Conservation (phyloP, 2,329 filamentous ascomycete genomes). For the Parascedosporium putredinis region DNA sequence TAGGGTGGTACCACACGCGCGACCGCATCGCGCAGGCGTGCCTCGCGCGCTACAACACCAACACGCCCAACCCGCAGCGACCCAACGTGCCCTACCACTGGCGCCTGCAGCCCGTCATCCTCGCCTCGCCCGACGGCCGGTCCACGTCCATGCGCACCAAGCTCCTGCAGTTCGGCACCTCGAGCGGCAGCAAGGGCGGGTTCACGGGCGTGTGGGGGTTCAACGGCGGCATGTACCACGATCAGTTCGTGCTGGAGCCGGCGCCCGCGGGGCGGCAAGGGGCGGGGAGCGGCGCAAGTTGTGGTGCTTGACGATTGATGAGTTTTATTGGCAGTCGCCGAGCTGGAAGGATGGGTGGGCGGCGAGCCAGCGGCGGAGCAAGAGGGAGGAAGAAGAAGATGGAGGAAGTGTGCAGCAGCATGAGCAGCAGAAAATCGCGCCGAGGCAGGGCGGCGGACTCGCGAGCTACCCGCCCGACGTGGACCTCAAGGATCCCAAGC, state of each 20-base stretch:
- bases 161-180: constrained; percentile 4
- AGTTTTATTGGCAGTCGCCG: constrained; percentile 7
- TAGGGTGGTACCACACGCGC: constrained; percentile 2
- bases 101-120: constrained; percentile 1
- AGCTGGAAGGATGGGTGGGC: constrained; percentile 2
- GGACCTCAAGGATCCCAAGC: neutral
- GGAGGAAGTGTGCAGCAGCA: too few species aligned
- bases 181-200: neutral
- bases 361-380: too few species aligned
- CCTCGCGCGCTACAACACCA: constrained; percentile 3
- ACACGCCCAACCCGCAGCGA: constrained; percentile 5
- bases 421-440: neutral
- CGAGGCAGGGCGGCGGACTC: neutral
- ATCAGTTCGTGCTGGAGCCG: constrained; percentile 3
- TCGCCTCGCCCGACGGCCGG: neutral
- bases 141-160: constrained; percentile 5
- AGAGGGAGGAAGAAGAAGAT: too few species aligned
- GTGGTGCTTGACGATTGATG: constrained; percentile 6
- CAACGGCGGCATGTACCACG: constrained; percentile 7
- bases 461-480: constrained; percentile 1
- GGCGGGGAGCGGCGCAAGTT: too few species aligned
- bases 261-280: neutral
- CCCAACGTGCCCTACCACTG: constrained; percentile 5
- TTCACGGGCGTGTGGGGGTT: neutral
- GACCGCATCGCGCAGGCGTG: constrained; percentile 7